Conservation (phyloP, 805 yeast genomes). For the Metschnikowia cerradonensis region DNA sequence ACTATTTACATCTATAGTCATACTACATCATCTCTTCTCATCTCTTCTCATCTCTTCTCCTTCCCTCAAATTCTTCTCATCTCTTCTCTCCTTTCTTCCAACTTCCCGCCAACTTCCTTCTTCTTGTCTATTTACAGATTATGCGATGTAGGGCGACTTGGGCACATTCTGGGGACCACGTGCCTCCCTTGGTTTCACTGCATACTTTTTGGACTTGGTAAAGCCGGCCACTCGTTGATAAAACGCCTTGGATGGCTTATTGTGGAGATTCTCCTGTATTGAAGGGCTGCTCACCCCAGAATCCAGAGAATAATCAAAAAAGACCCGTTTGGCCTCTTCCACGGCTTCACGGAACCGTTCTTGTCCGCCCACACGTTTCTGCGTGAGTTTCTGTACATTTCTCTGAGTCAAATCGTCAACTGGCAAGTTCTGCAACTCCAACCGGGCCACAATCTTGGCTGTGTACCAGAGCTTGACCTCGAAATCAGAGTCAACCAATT, state of each 20-base stretch:
- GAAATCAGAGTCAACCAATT: constrained; percentile 63
- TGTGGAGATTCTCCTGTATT: constrained; percentile 27
- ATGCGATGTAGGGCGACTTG: constrained; percentile 29
- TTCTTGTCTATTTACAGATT: background rate
- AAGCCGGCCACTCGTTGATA: constrained; percentile 20
- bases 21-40: background rate
- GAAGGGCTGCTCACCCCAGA: constrained; percentile 22
- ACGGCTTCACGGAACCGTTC: constrained; percentile 57
- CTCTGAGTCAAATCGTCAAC: constrained; percentile 47
- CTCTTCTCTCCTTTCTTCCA: background rate
- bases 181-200: constrained; percentile 26
- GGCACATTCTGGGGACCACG: constrained; percentile 21
- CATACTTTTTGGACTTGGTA: constrained; percentile 31
- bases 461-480: constrained; percentile 74
- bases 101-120: no score
- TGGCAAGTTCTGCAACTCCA: constrained; percentile 57
- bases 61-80: background rate
- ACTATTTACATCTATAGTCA: no score
- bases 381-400: constrained; percentile 51
- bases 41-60: background rate
- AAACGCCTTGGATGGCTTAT: constrained; percentile 29
- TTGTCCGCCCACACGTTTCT: constrained; percentile 47
- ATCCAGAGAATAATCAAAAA: constrained; percentile 34
- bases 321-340: constrained; percentile 40
- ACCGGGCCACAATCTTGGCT: constrained; percentile 83